Evolutionary conservation across 805 yeast species (phyloP).

Genomic region (Suhomyces vadensis): DNA sequence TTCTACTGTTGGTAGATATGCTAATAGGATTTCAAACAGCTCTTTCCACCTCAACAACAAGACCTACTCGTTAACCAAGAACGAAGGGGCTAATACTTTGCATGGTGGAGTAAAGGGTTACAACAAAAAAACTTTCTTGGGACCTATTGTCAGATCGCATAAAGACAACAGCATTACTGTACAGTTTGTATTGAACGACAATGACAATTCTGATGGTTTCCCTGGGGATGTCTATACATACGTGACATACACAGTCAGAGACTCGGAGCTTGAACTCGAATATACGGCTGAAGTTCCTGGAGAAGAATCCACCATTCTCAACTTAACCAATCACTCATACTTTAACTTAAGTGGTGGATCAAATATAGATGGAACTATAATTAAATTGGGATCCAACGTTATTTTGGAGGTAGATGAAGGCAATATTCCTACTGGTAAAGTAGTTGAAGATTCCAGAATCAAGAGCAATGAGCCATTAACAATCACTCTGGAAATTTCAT

Average conservation of each 20-base stretch:
- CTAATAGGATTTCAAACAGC: conserved; percentile 57
- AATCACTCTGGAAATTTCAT: conserved; percentile 26
- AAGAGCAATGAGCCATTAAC: conserved; percentile 18
- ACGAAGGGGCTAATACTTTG: conserved; percentile 44
- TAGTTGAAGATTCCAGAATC: conserved; percentile 16
- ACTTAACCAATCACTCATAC: conserved; percentile 64
- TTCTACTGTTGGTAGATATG: conserved; percentile 65
- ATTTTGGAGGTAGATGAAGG: conserved; percentile 43
- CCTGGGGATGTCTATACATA: conserved; percentile 55
- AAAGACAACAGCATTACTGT: conserved; percentile 30
- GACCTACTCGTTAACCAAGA: conserved; percentile 41
- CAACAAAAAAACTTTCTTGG: conserved; percentile 51
- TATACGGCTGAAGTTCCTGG: conserved; percentile 30
- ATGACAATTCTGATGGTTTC: conserved; percentile 54
- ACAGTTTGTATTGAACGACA: conserved; percentile 44
- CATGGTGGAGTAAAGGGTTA: conserved; percentile 60
- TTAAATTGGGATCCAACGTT: conserved; percentile 39
- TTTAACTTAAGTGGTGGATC: conserved; percentile 46
- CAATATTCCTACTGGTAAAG: conserved; percentile 49
- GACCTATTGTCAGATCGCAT: conserved; percentile 49
- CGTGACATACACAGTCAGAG: conserved; percentile 48
- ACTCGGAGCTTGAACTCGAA: conserved; percentile 46
- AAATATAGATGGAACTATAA: conserved; percentile 32
- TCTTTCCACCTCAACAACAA: conserved; percentile 41
- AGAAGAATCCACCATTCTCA: conserved; percentile 48